Percentiles rank a stretch among this genome's conserved stretches.
phyloP scores from a whole-genome alignment of 306 rosid genomes.

The Macrotyloma uniflorum region DNA sequence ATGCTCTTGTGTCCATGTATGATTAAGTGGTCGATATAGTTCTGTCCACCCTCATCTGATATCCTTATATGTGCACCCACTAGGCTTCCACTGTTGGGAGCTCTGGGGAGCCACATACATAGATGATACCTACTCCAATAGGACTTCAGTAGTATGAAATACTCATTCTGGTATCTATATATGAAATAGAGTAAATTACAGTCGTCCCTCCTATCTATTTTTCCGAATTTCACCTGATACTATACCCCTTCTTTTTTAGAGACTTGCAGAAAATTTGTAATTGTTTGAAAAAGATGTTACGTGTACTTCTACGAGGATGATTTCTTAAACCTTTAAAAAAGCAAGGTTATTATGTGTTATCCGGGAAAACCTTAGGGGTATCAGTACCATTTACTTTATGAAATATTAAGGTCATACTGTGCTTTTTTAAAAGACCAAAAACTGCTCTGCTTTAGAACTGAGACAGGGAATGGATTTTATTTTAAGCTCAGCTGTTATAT shows the following conservation, averaged over 20 bases:
- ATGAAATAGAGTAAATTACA: background rate
- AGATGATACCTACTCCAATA: background rate
- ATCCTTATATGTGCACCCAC: background rate
- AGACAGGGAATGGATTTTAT: background rate
- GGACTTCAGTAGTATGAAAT: background rate
- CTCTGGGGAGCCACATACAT: background rate
- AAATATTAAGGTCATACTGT: background rate
- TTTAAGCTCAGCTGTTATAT: conserved; percentile 7
- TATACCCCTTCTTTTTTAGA: no score
- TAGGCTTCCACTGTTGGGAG: background rate
- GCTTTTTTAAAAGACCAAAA: background rate
- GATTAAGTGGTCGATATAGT: background rate
- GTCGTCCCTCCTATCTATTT: no score
- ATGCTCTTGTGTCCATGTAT: background rate
- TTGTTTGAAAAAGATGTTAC: no score
- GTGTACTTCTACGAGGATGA: no score
- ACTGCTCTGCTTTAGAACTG: conserved; percentile 15
- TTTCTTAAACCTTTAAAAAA: no score
- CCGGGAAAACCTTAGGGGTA: no score
- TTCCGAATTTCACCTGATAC: no score
- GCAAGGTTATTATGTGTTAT: no score
- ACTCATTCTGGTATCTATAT: background rate
- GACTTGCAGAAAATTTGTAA: no score
- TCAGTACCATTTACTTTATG: background rate
- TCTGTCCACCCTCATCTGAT: background rate